Evolutionary conservation across 2,329 filamentous ascomycete genomes (phyloP).

Genomic region (Pseudogymnoascus sp.): DNA sequence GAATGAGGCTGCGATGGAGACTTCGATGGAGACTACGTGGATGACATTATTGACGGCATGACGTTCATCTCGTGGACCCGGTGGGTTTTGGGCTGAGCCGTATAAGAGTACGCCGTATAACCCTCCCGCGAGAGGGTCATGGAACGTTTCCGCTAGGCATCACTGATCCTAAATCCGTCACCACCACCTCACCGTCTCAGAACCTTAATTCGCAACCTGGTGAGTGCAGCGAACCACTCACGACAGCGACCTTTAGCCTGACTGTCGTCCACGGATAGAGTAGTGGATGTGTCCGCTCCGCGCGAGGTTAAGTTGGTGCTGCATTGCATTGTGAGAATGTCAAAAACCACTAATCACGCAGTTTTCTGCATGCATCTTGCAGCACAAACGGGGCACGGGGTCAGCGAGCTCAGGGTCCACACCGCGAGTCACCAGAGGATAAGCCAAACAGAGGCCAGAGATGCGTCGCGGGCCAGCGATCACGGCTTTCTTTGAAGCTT

Average conservation of each 20-base stretch:
- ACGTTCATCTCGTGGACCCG: neutral
- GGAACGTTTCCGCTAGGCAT: constrained; percentile 2
- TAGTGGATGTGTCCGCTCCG: neutral
- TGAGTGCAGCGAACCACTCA: constrained; percentile 1
- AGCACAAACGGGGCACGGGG: neutral
- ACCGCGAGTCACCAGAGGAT: neutral
- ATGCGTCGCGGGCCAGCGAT: neutral
- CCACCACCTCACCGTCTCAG: neutral
- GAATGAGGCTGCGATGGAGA: neutral
- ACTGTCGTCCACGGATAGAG: neutral
- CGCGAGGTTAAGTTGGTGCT: neutral
- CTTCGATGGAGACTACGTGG: neutral
- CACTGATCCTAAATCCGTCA: constrained; percentile 1
- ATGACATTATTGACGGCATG: neutral
- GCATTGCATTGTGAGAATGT: neutral
- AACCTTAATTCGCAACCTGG: neutral
- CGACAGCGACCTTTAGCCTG: neutral
- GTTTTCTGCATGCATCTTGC: neutral
- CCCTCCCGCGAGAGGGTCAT: neutral
- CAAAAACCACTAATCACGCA: neutral
- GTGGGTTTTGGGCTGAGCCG: neutral
- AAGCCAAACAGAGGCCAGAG: neutral
- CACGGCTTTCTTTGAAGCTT: neutral
- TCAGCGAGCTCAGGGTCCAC: neutral
- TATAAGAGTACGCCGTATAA: neutral